Conservation (phyloP, 129 eudicot genomes). For the Glebionis coronaria region DNA sequence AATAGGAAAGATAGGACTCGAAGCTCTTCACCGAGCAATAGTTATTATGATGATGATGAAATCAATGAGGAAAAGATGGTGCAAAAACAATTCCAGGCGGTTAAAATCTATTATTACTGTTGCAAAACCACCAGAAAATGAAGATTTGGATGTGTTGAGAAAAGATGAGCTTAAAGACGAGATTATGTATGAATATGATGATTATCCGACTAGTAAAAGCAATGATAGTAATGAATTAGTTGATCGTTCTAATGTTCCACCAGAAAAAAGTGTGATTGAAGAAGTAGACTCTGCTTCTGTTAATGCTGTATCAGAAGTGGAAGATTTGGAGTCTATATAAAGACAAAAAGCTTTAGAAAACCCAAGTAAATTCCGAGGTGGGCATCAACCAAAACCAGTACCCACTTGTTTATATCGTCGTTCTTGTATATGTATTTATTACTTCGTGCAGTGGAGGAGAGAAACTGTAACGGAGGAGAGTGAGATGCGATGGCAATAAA, state of each 20-base stretch:
- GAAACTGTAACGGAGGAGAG: no score
- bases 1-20: constrained; percentile 30
- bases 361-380: constrained; percentile 57
- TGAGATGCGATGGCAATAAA: no score
- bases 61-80: constrained; percentile 22
- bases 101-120: constrained; percentile 66
- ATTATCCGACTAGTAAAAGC: constrained; percentile 73
- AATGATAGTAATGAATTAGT: constrained; percentile 54
- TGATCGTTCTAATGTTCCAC: constrained; percentile 25
- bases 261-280: constrained; percentile 30
- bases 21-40: constrained; percentile 46
- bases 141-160: constrained; percentile 27
- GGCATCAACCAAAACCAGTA: constrained; percentile 29
- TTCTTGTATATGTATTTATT: no score
- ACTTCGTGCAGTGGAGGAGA: no score
- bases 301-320: constrained; percentile 36
- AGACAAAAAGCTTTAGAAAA: constrained; percentile 88
- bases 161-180: constrained; percentile 62
- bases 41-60: constrained; percentile 19
- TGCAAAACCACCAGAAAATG: constrained; percentile 31
- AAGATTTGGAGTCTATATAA: constrained; percentile 58
- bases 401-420: no score
- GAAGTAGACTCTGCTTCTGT: constrained; percentile 32
- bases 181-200: constrained; percentile 61
- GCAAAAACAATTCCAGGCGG: constrained; percentile 52